phyloP scores from a whole-genome alignment of 73 alveolate species.

The Paramecium tetraurelia region DNA sequence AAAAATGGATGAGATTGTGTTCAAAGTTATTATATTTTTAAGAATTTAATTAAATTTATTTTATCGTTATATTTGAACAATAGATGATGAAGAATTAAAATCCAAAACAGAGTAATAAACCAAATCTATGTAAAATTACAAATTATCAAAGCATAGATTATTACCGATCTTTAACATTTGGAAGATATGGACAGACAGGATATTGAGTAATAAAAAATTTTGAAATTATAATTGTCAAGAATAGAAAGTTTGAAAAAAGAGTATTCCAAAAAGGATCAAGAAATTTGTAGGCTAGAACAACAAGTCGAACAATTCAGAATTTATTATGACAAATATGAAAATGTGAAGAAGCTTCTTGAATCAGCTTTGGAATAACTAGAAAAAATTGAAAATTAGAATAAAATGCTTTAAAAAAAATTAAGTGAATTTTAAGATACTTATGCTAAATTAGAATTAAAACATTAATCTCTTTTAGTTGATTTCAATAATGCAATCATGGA shows the following conservation, averaged over 20 bases:
- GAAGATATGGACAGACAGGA: conserved; percentile 31
- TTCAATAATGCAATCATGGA: not conserved
- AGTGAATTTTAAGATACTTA: not conserved
- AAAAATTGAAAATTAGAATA: not conserved
- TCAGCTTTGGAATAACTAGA: not conserved
- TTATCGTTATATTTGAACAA: not conserved
- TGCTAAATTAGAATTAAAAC: not conserved
- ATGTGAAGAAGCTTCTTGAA: not conserved
- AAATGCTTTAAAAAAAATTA: not conserved
- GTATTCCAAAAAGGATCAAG: conserved; percentile 3
- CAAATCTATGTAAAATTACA: not conserved
- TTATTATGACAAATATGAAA: conserved; percentile 30
- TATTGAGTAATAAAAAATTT: not conserved
- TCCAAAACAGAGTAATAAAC: not conserved
- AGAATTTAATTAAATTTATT: not conserved
- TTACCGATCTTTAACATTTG: conserved; percentile 16
- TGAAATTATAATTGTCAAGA: not conserved
- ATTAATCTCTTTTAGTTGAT: not conserved
- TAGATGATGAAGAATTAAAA: not conserved
- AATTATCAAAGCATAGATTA: not conserved
- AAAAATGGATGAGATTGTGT: not conserved
- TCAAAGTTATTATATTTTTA: not conserved
- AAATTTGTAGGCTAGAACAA: not conserved
- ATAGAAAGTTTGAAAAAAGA: not conserved
- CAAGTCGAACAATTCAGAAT: not conserved